Conservation (phyloP, 164 flowering plant genomes). For the Berberis thunbergii region DNA sequence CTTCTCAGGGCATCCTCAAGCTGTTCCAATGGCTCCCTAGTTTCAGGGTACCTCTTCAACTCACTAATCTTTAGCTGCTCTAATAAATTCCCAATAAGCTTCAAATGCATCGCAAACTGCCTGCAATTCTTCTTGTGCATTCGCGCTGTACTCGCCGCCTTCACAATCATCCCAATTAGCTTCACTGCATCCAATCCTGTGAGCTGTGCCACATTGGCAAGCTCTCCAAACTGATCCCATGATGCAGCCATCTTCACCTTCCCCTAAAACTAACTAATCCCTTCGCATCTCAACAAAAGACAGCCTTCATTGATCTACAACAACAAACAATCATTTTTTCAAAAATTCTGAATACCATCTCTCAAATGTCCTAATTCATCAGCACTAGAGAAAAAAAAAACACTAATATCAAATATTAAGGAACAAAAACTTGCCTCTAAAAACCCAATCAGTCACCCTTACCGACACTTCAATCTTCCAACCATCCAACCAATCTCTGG, state of each 20-base stretch:
- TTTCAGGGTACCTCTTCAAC: constrained; percentile 84
- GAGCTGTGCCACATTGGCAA: constrained; percentile 74
- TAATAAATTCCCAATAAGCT: constrained; percentile 82
- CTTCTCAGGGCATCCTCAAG: constrained; percentile 91
- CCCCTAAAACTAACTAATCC: background rate
- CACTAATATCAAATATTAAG: too few species aligned
- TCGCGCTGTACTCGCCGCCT: constrained; percentile 82
- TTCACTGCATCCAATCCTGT: constrained; percentile 71
- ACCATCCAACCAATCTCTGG: too few species aligned
- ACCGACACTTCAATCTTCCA: too few species aligned
- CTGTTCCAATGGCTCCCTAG: constrained; percentile 89
- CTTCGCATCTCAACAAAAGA: background rate
- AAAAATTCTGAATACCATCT: too few species aligned
- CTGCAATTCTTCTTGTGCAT: constrained; percentile 96
- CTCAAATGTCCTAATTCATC: too few species aligned
- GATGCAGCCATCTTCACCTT: constrained; percentile 29
- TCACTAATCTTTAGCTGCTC: constrained; percentile 86
- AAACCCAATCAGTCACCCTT: too few species aligned
- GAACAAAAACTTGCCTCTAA: too few species aligned
- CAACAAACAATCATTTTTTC: too few species aligned
- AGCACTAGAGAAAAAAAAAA: too few species aligned
- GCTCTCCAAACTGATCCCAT: constrained; percentile 73
- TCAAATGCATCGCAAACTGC: constrained; percentile 87
- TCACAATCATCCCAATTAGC: constrained; percentile 69
- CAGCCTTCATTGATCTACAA: background rate